Base-by-base conservation (phyloP, 345 rosid genomes). In the Erysimum cheiranthoides region DNA sequence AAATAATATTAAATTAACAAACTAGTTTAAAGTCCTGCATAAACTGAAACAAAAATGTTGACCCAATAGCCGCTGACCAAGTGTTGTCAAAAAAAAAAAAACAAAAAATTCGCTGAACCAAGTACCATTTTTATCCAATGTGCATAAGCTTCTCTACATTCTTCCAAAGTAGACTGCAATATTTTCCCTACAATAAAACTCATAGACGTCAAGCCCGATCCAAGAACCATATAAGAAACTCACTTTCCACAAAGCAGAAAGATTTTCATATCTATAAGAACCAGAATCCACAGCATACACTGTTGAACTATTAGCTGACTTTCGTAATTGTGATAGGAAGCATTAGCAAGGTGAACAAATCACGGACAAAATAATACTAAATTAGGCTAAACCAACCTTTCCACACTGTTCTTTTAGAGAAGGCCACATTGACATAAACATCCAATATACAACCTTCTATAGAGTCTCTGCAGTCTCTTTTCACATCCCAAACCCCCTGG, bases 81-180 rank as follows among this genome's bases (percentile, higher is more conserved):
- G 25, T 21, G 25, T 21, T 21, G 25, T 21, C 25, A 1, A 21
- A 21, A 21, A 21, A 21, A 21, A 21, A 21, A 21, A 21, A 21
- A 21, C n/a, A n/a, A 21, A 21, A 21, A 21, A 21, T 0, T 21
- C 1, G 25, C 25, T 21, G 25, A 21, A 51, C 13, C 38, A 53
- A 16, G 39, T 85, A 89, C 99, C 97, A 89, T 85, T 52, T 75
- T 75, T 76, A 89, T 78, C 97, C 93, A 90, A 89, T 58, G 68
- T 76, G 83, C 91, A 83, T 88, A 89, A 67, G 90, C 89, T 82
- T 92, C 97, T 64, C 84, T 84, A 72, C 97, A 92, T 78, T 92
- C 97, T 65, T 90, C 97, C 83, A 88, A 13, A 52, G 97, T 89
- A 74, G 97, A 89, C 84, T 90, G 92, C 85, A 95, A 84, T 78